These are phyloP conservation scores for Marsdenia floribunda DNA, from an alignment of 257 asterid genomes.

Conservation along the genomic window DNA sequence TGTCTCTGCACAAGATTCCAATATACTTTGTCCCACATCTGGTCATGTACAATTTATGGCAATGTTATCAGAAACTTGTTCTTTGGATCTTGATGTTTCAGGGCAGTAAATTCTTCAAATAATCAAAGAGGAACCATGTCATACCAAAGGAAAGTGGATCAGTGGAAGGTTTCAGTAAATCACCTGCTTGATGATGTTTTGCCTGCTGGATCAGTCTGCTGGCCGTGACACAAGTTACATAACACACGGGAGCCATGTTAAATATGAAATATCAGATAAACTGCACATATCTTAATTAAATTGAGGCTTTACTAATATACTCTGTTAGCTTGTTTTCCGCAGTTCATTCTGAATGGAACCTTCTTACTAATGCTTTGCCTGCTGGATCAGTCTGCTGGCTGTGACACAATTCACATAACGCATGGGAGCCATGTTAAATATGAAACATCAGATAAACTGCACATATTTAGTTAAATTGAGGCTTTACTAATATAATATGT, in stretches of 20 bases:
- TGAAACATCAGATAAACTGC: not conserved
- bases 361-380: conserved; percentile 12
- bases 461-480: not conserved
- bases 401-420: not conserved
- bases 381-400: conserved; percentile 23
- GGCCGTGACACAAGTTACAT: conserved; percentile 1
- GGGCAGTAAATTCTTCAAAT: not conserved
- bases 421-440: not conserved
- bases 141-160: not conserved
- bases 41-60: not conserved
- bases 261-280: not conserved
- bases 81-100: not conserved
- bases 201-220: conserved; percentile 24
- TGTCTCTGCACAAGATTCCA: not conserved
- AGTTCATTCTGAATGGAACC: too few relatives aligned
- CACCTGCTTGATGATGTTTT: conserved; percentile 21
- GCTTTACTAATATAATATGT: not conserved
- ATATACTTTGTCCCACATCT: not conserved
- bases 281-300: not conserved
- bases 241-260: not conserved
- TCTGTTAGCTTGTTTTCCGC: not conserved
- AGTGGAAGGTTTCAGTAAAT: not conserved
- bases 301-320: not conserved
- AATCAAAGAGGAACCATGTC: not conserved
- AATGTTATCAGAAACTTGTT: not conserved